Conservation (phyloP, 129 eudicot genomes). For the Artemisia tridentata region DNA sequence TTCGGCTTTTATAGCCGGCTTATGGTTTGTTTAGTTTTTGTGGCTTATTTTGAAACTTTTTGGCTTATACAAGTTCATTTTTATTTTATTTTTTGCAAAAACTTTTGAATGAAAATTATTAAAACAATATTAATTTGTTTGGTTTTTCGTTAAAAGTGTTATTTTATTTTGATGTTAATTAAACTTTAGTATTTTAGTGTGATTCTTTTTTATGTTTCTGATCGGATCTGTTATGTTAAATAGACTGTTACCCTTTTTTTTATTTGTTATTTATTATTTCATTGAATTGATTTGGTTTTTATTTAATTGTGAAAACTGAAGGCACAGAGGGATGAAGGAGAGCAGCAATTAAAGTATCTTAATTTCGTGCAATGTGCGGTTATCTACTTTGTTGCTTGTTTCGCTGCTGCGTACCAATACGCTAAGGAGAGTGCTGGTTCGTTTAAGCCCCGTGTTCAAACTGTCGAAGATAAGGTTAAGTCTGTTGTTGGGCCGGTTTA, state of each 20-base stretch:
- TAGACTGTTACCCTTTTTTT: too few relatives aligned
- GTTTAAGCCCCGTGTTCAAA: slow-evolving; percentile 54
- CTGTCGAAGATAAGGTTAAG: slow-evolving; percentile 71
- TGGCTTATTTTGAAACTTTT: too few relatives aligned
- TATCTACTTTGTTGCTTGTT: slow-evolving; percentile 44
- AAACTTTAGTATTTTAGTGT: neutral
- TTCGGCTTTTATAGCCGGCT: too few relatives aligned
- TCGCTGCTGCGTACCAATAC: slow-evolving; percentile 49
- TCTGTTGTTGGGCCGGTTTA: slow-evolving; percentile 69
- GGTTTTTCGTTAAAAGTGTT: too few relatives aligned
- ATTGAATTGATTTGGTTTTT: too few relatives aligned
- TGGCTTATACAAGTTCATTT: too few relatives aligned
- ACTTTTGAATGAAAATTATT: neutral
- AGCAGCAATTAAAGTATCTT: slow-evolving; percentile 54
- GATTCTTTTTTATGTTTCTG: neutral
- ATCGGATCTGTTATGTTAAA: slow-evolving; percentile 35
- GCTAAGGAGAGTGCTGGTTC: slow-evolving; percentile 69
- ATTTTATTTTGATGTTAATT: too few relatives aligned
- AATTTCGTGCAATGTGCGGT: slow-evolving; percentile 66
- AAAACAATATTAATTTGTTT: too few relatives aligned
- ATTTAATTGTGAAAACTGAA: slow-evolving; percentile 23
- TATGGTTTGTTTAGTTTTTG: too few relatives aligned
- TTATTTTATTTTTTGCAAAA: too few relatives aligned
- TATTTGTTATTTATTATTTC: neutral
- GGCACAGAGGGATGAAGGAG: slow-evolving; percentile 52